phyloP scores from a whole-genome alignment of 2,329 filamentous ascomycete genomes.

The Cercospora sp. region DNA sequence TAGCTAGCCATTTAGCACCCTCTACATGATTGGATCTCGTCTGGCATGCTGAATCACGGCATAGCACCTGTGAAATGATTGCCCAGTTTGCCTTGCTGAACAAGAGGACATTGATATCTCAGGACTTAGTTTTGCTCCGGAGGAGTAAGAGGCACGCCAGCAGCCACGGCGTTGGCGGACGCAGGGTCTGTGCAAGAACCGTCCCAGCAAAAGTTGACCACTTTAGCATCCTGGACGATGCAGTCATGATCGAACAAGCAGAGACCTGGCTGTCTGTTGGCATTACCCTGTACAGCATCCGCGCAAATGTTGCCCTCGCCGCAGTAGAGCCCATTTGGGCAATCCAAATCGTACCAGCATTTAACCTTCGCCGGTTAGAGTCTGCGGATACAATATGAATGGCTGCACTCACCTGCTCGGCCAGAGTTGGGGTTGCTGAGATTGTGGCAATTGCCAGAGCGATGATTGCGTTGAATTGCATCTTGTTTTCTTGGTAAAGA shows the following conservation, averaged over 20 bases:
- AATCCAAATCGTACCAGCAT: background rate
- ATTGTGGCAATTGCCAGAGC: background rate
- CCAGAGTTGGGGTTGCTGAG: background rate
- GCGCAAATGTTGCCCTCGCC: background rate
- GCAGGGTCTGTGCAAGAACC: background rate
- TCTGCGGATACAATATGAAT: background rate
- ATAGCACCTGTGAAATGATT: background rate
- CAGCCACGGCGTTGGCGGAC: background rate
- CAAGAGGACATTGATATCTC: background rate
- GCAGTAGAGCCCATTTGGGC: background rate
- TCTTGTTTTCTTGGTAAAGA: background rate
- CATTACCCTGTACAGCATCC: background rate
- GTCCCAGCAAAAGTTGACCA: background rate
- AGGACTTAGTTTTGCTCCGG: background rate
- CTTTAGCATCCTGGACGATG: background rate
- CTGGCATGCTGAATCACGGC: background rate
- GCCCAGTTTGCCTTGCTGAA: background rate
- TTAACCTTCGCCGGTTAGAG: background rate
- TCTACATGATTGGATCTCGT: background rate
- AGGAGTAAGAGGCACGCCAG: background rate
- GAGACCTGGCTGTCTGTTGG: background rate
- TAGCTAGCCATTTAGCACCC: background rate
- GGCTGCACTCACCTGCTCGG: background rate
- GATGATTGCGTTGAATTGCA: background rate
- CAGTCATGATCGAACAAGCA: background rate